Evolutionary conservation across 345 rosid species (phyloP), one percentile per base, ranked within the genome.

Genomic region (Citrus hindsii): DNA sequence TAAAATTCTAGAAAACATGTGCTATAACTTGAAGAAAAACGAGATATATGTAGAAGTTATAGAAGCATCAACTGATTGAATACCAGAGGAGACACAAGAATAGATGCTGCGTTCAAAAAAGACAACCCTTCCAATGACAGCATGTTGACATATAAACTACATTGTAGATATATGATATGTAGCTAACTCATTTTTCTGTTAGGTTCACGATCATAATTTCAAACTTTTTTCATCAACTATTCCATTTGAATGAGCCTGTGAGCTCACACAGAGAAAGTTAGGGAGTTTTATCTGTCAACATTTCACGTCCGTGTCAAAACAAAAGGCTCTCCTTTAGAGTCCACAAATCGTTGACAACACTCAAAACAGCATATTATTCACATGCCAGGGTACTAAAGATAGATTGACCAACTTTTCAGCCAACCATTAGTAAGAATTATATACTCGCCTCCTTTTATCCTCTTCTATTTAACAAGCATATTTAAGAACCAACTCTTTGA

Each of bases 1-100:
- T 24, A 48, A 32, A 68, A 24, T 40, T 77, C 68, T 21, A 69
- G 60, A 21, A 77, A 37, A 18, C 28, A 59, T 38, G 37, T 55
- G 40, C 10, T 14, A 48, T 16, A 27, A 63, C 48, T 18, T 46
- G 5, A 37, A 61, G 33, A 76, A 38, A 55, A 33, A 9, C n/a
- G 13, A 63, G 64, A 66, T 32, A 25, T 35, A 53, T 13, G 59
- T 51, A 33, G 63, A 16, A 66, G 7, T 4, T 60, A 35, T 22
- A n/a, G 25, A 66, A 67, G 63, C 55, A 51, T 24, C 5, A 56
- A 72, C 76, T 75, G 60, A 53, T 62, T 80, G 59, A 63, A 24
- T 35, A 25, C 18, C 5, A 24, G 19, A n/a, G 24, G 28, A 32
- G 33, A 32, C 13, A 64, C 30, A 22, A 48, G 69, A 22, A 63